Percentiles rank a stretch among this genome's conserved stretches.
Evolutionary conservation across 768 basidiomycete genomes (phyloP).

Genomic region (Serendipita sp.): DNA sequence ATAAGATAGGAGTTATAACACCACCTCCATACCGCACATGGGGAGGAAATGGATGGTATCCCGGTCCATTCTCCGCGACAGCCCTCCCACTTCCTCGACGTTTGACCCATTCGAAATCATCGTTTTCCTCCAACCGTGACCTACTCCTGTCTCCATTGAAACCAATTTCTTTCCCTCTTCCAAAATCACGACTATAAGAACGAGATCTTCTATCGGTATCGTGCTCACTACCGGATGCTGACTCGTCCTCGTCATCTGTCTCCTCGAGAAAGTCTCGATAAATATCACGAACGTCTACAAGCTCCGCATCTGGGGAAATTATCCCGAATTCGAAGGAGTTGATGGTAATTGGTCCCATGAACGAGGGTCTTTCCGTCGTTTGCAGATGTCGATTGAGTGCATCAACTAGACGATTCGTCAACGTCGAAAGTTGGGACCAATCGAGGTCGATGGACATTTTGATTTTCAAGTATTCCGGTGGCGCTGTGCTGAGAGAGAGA

Average conservation of each 20-base stretch:
- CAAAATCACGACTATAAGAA: slow-evolving; percentile 13
- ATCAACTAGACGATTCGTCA: slow-evolving; percentile 52
- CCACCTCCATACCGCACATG: slow-evolving; percentile 45
- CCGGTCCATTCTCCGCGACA: slow-evolving; percentile 34
- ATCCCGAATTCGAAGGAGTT: slow-evolving; percentile 81
- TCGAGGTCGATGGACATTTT: slow-evolving; percentile 93
- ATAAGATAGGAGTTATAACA: no score
- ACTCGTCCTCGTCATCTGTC: slow-evolving; percentile 41
- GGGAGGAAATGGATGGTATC: slow-evolving; percentile 56
- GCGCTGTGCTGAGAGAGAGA: no score
- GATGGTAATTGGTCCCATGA: slow-evolving; percentile 84
- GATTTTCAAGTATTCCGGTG: neutral
- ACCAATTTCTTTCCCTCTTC: neutral
- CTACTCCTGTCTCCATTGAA: neutral
- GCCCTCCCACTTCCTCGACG: slow-evolving; percentile 42
- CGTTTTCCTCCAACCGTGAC: slow-evolving; percentile 32
- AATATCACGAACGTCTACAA: slow-evolving; percentile 85
- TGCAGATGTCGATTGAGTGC: slow-evolving; percentile 68
- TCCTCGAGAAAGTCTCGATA: slow-evolving; percentile 89
- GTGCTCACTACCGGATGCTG: slow-evolving; percentile 31
- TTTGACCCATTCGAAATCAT: slow-evolving; percentile 72
- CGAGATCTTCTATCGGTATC: slow-evolving; percentile 28
- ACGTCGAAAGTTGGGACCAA: slow-evolving; percentile 63
- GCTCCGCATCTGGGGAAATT: slow-evolving; percentile 65
- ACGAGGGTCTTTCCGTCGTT: slow-evolving; percentile 64